These are phyloP conservation scores for Diaporthe ilicicola DNA, from an alignment of 2,329 filamentous ascomycete genomes.

Conservation along the genomic window DNA sequence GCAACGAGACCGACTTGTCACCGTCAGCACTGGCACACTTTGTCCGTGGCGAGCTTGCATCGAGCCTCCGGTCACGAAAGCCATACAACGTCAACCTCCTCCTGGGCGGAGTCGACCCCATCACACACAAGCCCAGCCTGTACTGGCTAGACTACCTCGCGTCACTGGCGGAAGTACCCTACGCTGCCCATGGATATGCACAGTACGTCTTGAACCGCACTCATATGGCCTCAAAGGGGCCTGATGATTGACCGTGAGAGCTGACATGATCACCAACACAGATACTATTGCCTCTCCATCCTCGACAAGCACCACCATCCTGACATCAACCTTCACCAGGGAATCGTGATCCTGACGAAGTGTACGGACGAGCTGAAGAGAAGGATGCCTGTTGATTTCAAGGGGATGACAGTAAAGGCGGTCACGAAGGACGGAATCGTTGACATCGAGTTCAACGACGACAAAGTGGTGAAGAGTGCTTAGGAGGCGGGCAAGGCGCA, in stretches of 20 bases:
- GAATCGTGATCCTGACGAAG: conserved; percentile 90
- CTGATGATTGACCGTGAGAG: background rate
- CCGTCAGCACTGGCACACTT: conserved; percentile 91
- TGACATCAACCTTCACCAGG: conserved; percentile 87
- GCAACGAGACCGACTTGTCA: conserved; percentile 91
- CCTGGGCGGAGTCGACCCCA: conserved; percentile 91
- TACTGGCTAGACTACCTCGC: conserved; percentile 99
- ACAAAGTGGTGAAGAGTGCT: conserved; percentile 72
- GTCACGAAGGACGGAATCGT: conserved; percentile 93
- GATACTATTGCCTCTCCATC: conserved; percentile 97
- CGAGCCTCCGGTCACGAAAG: conserved; percentile 87
- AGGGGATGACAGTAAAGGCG: conserved; percentile 93
- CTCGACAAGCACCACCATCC: conserved; percentile 99
- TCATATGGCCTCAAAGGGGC: background rate
- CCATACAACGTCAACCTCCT: conserved; percentile 98
- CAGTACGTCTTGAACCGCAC: conserved; percentile 70
- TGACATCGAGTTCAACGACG: conserved; percentile 86
- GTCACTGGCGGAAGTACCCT: conserved; percentile 85
- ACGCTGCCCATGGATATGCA: conserved; percentile 97
- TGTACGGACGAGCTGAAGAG: conserved; percentile 98
- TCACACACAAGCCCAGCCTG: conserved; percentile 87
- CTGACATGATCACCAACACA: conserved; percentile 46
- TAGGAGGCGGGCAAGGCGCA: conserved; percentile 45
- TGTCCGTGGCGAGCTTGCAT: conserved; percentile 91
- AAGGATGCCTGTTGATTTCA: conserved; percentile 97